These are phyloP conservation scores for Cyberlindnera subsufficiens DNA, from an alignment of 805 yeast genomes.

Conservation along the genomic window DNA sequence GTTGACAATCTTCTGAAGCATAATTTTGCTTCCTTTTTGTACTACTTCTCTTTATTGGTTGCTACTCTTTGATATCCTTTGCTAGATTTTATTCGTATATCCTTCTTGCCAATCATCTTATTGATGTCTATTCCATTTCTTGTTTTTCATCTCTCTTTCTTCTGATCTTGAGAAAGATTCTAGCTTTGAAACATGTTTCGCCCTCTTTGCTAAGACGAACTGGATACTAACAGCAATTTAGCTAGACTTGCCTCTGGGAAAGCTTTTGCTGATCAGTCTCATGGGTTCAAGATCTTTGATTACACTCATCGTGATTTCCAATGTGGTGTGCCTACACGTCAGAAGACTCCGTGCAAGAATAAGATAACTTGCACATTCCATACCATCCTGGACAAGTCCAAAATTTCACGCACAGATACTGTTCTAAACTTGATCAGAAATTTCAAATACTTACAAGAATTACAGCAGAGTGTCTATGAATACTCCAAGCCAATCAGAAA, in stretches of 20 bases:
- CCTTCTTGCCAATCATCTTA: too few species aligned
- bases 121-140: too few species aligned
- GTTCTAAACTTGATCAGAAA: constrained; percentile 12
- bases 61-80: too few species aligned
- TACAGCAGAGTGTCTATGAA: constrained; percentile 1
- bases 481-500: constrained; percentile 4
- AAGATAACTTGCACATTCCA: constrained; percentile 14
- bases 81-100: too few species aligned
- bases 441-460: constrained; percentile 31
- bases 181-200: too few species aligned
- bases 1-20: too few species aligned
- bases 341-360: constrained; percentile 11
- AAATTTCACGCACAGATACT: constrained; percentile 9
- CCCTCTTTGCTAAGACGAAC: not conserved
- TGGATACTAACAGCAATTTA: not conserved
- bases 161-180: not conserved
- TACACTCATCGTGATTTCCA: constrained; percentile 17
- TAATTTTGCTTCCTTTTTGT: too few species aligned
- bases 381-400: constrained; percentile 6
- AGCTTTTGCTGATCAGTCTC: not conserved
- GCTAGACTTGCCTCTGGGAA: not conserved
- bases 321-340: constrained; percentile 12
- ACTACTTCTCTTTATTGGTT: too few species aligned
- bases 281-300: constrained; percentile 8
- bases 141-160: not conserved